Evolutionary conservation across 176 grass and related monocot species (phyloP).

Genomic region (Eleusine indica): DNA sequence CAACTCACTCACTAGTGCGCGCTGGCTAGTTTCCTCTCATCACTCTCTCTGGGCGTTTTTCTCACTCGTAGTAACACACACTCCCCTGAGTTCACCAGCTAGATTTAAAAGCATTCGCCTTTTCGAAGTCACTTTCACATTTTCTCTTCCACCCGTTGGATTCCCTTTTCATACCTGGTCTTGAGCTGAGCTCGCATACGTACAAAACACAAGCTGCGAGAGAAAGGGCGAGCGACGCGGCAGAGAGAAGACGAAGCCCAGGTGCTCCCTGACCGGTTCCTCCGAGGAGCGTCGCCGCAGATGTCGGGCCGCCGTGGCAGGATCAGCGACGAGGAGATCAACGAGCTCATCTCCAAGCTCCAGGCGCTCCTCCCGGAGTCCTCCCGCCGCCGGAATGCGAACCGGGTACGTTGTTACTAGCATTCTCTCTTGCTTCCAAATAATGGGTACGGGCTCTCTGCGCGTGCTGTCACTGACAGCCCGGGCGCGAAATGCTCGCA

Average conservation of each 20-base stretch:
- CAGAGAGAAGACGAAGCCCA: not conserved
- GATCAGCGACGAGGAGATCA: conserved; percentile 96
- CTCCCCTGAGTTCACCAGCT: not conserved
- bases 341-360: conserved; percentile 90
- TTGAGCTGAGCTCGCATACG: not conserved
- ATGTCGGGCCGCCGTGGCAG: conserved; percentile 59
- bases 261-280: not conserved
- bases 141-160: not conserved
- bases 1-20: not conserved
- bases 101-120: conserved; percentile 12
- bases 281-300: conserved; percentile 9
- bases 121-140: conserved; percentile 26
- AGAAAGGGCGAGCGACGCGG: not conserved
- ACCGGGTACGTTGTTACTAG: conserved; percentile 47
- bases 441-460: not conserved
- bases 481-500: not conserved
- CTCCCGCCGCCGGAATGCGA: conserved; percentile 57
- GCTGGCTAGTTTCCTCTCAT: not conserved
- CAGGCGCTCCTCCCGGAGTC: conserved; percentile 81
- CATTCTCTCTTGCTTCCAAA: not conserved
- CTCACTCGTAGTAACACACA: not conserved
- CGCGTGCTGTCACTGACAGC: not conserved
- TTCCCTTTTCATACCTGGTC: conserved; percentile 32
- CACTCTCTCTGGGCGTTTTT: not conserved
- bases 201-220: not conserved